Evolutionary conservation across 2,329 filamentous ascomycete species (phyloP).

Genomic region (Emydomyces testavorans): DNA sequence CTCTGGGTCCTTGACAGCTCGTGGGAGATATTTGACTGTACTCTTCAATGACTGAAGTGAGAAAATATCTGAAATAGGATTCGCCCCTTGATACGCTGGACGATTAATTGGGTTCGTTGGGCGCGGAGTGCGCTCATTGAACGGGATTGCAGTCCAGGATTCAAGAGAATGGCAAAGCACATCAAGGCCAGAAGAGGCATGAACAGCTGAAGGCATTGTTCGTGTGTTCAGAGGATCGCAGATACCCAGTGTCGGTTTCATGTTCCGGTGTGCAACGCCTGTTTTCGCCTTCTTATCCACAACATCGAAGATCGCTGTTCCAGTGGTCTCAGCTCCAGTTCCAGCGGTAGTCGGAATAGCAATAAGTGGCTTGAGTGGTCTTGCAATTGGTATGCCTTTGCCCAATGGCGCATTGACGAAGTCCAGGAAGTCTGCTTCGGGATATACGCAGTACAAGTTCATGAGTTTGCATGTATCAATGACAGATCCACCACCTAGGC

Average conservation of each 20-base stretch:
- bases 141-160: constrained; percentile 96
- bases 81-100: constrained; percentile 92
- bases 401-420: constrained; percentile 95
- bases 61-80: constrained; percentile 96
- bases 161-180: constrained; percentile 93
- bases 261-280: constrained; percentile 83
- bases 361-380: constrained; percentile 61
- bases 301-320: constrained; percentile 95
- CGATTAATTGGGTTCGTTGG: constrained; percentile 81
- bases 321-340: constrained; percentile 87
- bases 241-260: constrained; percentile 91
- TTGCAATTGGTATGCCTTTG: constrained; percentile 64
- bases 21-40: constrained; percentile 85
- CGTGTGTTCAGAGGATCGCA: constrained; percentile 77
- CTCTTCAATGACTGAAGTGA: constrained; percentile 70
- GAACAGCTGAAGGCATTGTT: constrained; percentile 91
- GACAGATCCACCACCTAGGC: constrained; percentile 62
- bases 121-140: constrained; percentile 69
- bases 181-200: constrained; percentile 82
- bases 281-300: constrained; percentile 86
- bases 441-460: constrained; percentile 88
- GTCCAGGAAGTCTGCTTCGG: constrained; percentile 87
- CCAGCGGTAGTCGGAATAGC: constrained; percentile 78
- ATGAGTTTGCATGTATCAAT: constrained; percentile 98
- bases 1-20: constrained; percentile 75